Evolutionary conservation across 2,329 filamentous ascomycete genomes (phyloP), one percentile per base, ranked within the genome.

Genomic region (Neonectria magnoliae): DNA sequence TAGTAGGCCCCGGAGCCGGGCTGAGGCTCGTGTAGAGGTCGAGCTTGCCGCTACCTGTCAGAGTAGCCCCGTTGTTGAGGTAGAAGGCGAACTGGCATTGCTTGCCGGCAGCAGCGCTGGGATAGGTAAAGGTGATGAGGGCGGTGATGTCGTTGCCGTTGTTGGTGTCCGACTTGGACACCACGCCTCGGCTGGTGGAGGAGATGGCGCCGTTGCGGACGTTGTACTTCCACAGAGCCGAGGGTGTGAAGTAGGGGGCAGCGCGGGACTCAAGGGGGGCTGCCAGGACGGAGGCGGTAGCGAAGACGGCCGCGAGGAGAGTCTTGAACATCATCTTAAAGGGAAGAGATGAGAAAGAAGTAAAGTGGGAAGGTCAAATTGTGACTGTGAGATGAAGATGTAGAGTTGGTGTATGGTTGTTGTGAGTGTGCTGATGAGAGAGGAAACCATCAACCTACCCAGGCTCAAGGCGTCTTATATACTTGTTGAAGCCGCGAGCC

Each of bases 91-190:
- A 68, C 29, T 68, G 68, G 68, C 75, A 77, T 53, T 71, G 64
- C 53, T 65, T 70, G 48, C 71, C 74, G 11, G 60, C 42, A 1
- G 67, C 58, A 5, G 47, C 65, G 29, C 57, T 47, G 53, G 71
- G 71, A 55, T 76, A 76, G n/a, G 66, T 70, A 44, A 76, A 76
- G 51, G 73, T 75, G 27, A 76, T 33, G 42, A 77, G 74, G 48
- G 74, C 68, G 31, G 73, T 77, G 58, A 68, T 65, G 62, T 77
- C 74, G 50, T 73, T 64, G 57, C 71, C 70, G 2, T 41, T 53
- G 66, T 76, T 73, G 64, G 58, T 58, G 44, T 67, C 65, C 9
- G 47, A 61, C 60, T 75, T 75, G 42, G 55, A 61, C 16, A 75
- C 62, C 0, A 65, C n/a, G 11, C 68, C 68, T 2, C 36, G 33